These are phyloP conservation scores for Umbelopsis sp. DNA, from an alignment of 192 early-diverging fungal genomes.

Conservation along the genomic window DNA sequence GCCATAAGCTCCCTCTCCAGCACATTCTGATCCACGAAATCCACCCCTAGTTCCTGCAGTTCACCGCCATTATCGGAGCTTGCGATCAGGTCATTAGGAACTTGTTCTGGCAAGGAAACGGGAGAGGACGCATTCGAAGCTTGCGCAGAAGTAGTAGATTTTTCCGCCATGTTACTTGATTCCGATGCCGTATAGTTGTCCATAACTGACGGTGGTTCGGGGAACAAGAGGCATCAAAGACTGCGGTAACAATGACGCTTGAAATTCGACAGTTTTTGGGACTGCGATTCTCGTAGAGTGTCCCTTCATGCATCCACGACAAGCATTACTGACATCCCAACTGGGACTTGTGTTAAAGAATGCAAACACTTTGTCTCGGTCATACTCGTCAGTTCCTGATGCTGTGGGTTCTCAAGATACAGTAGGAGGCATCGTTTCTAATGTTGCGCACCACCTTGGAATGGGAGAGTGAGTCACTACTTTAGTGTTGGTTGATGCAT, in stretches of 20 bases:
- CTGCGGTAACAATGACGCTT: slow-evolving; percentile 1
- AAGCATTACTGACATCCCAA: slow-evolving; percentile 4
- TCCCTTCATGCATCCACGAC: slow-evolving; percentile 3
- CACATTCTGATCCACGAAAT: slow-evolving; percentile 60
- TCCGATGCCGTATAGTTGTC: neutral
- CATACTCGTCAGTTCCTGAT: slow-evolving; percentile 9
- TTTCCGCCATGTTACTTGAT: neutral
- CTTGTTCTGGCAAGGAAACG: neutral
- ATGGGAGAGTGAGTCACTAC: slow-evolving; percentile 31
- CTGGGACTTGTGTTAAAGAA: neutral
- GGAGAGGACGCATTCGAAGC: neutral
- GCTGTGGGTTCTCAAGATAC: neutral
- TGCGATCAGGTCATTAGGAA: neutral
- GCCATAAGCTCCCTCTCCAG: slow-evolving; percentile 71
- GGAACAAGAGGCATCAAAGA: neutral
- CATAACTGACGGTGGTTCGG: neutral
- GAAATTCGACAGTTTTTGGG: slow-evolving; percentile 8
- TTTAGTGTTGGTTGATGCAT: neutral
- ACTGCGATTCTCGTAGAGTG: slow-evolving; percentile 3
- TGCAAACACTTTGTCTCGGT: neutral
- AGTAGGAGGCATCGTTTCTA: slow-evolving; percentile 31
- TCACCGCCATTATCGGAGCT: slow-evolving; percentile 21
- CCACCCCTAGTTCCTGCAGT: slow-evolving; percentile 40
- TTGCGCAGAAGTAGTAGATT: neutral
- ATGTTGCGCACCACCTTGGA: slow-evolving; percentile 28